phyloP scores from a whole-genome alignment of 2,329 filamentous ascomycete genomes.

The Aspergillus candidus region DNA sequence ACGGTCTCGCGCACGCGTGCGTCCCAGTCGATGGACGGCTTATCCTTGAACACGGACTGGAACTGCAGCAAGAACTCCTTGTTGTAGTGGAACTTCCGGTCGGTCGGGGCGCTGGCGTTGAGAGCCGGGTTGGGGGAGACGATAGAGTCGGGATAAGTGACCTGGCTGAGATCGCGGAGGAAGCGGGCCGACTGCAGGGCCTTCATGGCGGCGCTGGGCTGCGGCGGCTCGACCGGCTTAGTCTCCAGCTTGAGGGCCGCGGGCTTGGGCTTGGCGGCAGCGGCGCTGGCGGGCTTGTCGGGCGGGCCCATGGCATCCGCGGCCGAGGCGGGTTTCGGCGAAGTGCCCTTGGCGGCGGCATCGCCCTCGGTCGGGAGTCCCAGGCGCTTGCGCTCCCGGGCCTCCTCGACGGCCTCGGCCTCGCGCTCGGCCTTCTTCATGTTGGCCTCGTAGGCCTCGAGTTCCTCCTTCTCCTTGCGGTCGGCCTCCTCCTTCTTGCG shows the following conservation, averaged over 20 bases:
- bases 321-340: conserved; percentile 43
- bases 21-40: conserved; percentile 90
- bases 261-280: conserved; percentile 62
- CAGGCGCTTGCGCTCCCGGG: conserved; percentile 37
- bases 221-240: conserved; percentile 79
- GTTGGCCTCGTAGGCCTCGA: conserved; percentile 39
- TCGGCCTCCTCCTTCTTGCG: conserved; percentile 58
- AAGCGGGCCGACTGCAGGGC: conserved; percentile 88
- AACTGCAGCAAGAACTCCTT: conserved; percentile 94
- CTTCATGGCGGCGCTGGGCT: conserved; percentile 90
- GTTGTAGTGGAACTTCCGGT: conserved; percentile 87
- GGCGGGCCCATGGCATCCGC: conserved; percentile 45
- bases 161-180: conserved; percentile 69
- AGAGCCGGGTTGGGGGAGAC: conserved; percentile 85
- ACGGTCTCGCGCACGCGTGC: conserved; percentile 77
- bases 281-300: conserved; percentile 50
- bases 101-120: conserved; percentile 66
- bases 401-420: conserved; percentile 43
- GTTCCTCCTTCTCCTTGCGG: conserved; percentile 43
- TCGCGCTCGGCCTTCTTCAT: conserved; percentile 46
- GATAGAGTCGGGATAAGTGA: conserved; percentile 77
- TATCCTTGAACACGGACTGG: conserved; percentile 92
- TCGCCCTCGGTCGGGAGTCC: conserved; percentile 28
- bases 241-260: conserved; percentile 83
- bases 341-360: conserved; percentile 34